Percentiles rank a stretch among this genome's conserved stretches.
These are phyloP conservation scores for Colletotrichum viniferum DNA, from an alignment of 2,329 filamentous ascomycete genomes.

Conservation along the genomic window DNA sequence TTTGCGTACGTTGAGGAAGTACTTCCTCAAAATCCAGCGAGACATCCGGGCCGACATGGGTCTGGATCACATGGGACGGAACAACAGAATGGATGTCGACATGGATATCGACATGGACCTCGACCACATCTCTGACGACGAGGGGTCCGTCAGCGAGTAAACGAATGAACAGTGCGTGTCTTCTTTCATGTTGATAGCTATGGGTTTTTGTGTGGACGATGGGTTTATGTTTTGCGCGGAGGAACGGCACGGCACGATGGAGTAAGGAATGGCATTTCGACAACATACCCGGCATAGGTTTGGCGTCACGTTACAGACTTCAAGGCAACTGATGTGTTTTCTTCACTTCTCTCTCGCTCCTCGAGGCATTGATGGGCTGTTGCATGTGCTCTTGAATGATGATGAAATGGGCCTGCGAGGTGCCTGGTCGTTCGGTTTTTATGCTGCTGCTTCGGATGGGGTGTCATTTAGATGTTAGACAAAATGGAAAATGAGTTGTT, in stretches of 20 bases:
- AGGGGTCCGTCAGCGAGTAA: conserved; percentile 20
- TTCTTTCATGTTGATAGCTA: conserved; percentile 11
- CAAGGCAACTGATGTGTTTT: conserved; percentile 8
- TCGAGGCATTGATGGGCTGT: not conserved
- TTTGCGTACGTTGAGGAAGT: conserved; percentile 76
- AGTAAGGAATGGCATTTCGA: conserved; percentile 19
- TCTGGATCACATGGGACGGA: conserved; percentile 38
- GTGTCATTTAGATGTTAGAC: not conserved
- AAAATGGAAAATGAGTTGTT: not conserved
- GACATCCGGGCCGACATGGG: conserved; percentile 68
- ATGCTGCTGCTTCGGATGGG: not conserved
- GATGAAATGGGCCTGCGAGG: not conserved
- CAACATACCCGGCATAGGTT: conserved; percentile 22
- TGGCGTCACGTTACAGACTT: conserved; percentile 18
- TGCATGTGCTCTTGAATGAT: not conserved
- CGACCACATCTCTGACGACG: conserved; percentile 13
- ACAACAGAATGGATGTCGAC: conserved; percentile 13
- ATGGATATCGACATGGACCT: conserved; percentile 3
- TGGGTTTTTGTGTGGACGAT: not conserved
- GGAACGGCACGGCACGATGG: not conserved
- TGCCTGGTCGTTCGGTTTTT: not conserved
- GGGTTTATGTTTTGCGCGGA: not conserved
- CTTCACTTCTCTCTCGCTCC: not conserved
- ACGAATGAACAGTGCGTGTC: not conserved
- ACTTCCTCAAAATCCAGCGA: conserved; percentile 85